phyloP scores from a whole-genome alignment of 129 eudicot genomes.

The Helichrysum umbraculigerum region DNA sequence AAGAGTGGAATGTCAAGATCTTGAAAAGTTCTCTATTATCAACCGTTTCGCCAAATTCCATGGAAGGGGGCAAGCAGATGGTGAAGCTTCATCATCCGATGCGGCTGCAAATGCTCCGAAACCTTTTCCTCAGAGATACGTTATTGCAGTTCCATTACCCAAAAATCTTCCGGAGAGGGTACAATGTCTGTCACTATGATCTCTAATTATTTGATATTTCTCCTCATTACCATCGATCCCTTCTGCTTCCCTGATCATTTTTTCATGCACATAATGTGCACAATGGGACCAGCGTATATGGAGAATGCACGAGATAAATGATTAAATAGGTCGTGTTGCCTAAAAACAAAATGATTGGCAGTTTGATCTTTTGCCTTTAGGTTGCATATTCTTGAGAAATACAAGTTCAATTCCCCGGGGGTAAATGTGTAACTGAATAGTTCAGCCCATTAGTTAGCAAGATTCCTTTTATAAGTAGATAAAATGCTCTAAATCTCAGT shows the following conservation, averaged over 20 bases:
- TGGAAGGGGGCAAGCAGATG: slow-evolving; percentile 69
- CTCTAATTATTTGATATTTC: slow-evolving; percentile 30
- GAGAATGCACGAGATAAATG: slow-evolving; percentile 39
- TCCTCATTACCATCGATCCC: slow-evolving; percentile 13
- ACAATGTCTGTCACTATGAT: slow-evolving; percentile 83
- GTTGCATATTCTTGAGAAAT: slow-evolving; percentile 50
- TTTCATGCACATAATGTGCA: slow-evolving; percentile 38
- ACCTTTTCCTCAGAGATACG: slow-evolving; percentile 65
- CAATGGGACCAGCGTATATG: slow-evolving; percentile 36
- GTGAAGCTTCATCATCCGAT: slow-evolving; percentile 58
- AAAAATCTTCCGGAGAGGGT: slow-evolving; percentile 78
- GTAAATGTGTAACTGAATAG: slow-evolving; percentile 42
- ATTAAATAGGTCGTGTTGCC: slow-evolving; percentile 35
- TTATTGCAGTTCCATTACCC: slow-evolving; percentile 67
- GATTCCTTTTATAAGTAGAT: slow-evolving; percentile 36
- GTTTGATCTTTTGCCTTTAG: slow-evolving; percentile 35
- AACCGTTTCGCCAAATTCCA: slow-evolving; percentile 78
- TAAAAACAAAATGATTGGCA: slow-evolving; percentile 12
- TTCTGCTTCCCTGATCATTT: slow-evolving; percentile 22
- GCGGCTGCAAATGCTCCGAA: slow-evolving; percentile 45
- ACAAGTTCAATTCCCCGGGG: slow-evolving; percentile 33
- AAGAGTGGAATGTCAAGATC: slow-evolving; percentile 73
- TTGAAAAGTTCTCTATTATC: slow-evolving; percentile 69
- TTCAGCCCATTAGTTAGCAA: slow-evolving; percentile 43
- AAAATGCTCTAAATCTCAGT: slow-evolving; percentile 29